Percentiles rank a stretch among this genome's conserved stretches.
Conservation (phyloP, 352 stramenopile species). For the Aphanomyces astaci region DNA sequence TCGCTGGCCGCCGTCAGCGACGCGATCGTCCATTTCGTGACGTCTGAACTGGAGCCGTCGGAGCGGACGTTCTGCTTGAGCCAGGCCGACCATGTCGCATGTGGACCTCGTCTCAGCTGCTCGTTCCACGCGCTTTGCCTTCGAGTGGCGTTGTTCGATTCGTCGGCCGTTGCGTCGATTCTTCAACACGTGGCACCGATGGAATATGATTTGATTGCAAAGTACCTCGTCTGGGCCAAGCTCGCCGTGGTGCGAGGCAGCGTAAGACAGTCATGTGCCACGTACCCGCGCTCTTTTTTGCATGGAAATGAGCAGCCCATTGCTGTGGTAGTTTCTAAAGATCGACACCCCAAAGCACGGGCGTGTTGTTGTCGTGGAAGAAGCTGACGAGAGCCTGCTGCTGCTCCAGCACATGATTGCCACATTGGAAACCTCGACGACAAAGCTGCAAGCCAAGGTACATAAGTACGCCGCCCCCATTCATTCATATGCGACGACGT, state of each 20-base stretch:
- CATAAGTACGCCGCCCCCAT: neutral
- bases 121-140: constrained; percentile 15
- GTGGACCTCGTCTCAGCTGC: neutral
- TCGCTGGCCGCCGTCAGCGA: neutral
- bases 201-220: constrained; percentile 5
- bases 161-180: neutral
- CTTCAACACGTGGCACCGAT: neutral
- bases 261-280: no score
- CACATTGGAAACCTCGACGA: neutral
- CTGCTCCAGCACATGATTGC: constrained; percentile 19
- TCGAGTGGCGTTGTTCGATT: neutral
- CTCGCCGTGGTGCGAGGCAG: neutral
- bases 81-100: neutral
- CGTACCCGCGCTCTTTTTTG: no score
- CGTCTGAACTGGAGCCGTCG: neutral
- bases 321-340: constrained; percentile 15
- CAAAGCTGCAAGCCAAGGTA: constrained; percentile 6
- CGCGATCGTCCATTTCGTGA: neutral
- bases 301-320: no score
- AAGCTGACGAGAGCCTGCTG: constrained; percentile 8
- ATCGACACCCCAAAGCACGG: neutral
- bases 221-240: constrained; percentile 11
- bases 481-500: no score
- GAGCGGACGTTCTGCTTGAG: constrained; percentile 12
- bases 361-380: neutral